A percentile compares a stretch with the other conserved stretches of the same genome.
phyloP scores from a whole-genome alignment of 23 red algal genomes.

The Gracilaria gracilis region DNA sequence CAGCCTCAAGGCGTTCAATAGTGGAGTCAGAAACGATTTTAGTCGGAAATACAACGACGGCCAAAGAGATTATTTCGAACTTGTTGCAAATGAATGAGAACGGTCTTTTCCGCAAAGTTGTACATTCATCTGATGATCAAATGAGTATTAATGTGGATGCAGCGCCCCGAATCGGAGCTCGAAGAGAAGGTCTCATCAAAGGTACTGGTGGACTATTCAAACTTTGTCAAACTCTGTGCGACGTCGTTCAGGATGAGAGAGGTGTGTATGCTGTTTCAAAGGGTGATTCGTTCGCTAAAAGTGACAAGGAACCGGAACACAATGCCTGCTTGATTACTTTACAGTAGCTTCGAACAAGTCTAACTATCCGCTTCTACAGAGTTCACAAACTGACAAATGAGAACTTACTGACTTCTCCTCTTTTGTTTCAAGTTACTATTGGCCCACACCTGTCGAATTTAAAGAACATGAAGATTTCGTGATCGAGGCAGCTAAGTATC shows the following conservation, averaged over 20 bases:
- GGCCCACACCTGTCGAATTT: not conserved
- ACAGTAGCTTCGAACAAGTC: not conserved
- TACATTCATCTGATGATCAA: not conserved
- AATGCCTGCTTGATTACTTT: constrained; percentile 4
- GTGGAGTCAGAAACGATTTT: not conserved
- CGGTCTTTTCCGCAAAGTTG: not conserved
- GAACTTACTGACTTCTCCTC: not conserved
- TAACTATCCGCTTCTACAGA: not conserved
- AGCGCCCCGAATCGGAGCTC: not conserved
- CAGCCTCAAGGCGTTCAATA: not conserved
- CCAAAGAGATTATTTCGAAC: not conserved
- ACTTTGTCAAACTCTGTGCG: not conserved
- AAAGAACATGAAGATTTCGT: not conserved
- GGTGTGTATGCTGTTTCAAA: not conserved
- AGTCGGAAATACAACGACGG: not conserved
- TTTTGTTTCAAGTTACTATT: not conserved
- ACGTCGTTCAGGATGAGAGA: not conserved
- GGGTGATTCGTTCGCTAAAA: not conserved
- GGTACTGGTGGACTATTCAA: not conserved
- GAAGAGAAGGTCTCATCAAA: not conserved
- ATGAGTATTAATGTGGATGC: not conserved
- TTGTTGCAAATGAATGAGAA: not conserved
- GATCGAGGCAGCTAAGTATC: not conserved
- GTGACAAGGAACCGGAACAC: not conserved
- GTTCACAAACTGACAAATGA: too few species aligned